phyloP scores from a whole-genome alignment of 805 yeast species.

The Ogataea pilisensis region DNA sequence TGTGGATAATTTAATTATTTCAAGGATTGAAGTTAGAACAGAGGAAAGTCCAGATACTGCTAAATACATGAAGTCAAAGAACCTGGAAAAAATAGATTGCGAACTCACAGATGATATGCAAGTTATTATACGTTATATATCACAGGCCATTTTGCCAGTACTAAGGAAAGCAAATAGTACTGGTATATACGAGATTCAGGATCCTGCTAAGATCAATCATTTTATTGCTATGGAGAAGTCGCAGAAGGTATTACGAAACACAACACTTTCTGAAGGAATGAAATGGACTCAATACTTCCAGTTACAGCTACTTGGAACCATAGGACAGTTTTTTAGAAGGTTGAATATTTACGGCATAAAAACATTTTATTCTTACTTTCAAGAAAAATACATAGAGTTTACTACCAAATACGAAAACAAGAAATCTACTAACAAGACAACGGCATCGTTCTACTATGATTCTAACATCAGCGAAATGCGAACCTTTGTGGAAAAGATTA shows the following conservation, averaged over 20 bases:
- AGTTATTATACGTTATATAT: slow-evolving; percentile 49
- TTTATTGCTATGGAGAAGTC: slow-evolving; percentile 70
- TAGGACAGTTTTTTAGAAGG: slow-evolving; percentile 67
- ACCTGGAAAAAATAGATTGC: slow-evolving; percentile 56
- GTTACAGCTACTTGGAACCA: slow-evolving; percentile 58
- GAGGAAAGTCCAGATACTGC: slow-evolving; percentile 77
- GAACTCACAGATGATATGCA: slow-evolving; percentile 50
- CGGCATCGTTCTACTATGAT: slow-evolving; percentile 58
- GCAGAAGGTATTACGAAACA: slow-evolving; percentile 51
- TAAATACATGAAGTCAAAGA: slow-evolving; percentile 71
- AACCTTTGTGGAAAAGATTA: slow-evolving; percentile 38
- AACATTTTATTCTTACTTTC: slow-evolving; percentile 67
- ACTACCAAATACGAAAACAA: slow-evolving; percentile 50
- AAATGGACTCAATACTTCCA: slow-evolving; percentile 70
- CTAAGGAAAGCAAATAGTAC: slow-evolving; percentile 59
- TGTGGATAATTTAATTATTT: slow-evolving; percentile 65
- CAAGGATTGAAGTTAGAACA: slow-evolving; percentile 79
- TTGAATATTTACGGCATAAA: slow-evolving; percentile 78
- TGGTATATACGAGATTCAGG: slow-evolving; percentile 58
- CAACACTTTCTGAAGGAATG: slow-evolving; percentile 56
- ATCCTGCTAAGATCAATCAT: slow-evolving; percentile 64
- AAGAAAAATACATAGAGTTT: slow-evolving; percentile 54
- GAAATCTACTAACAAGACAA: slow-evolving; percentile 60
- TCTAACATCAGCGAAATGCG: slow-evolving; percentile 43
- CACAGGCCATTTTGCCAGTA: slow-evolving; percentile 65